Base-by-base conservation (phyloP, 2,329 filamentous ascomycete genomes). In the Pezicula carpinea region DNA sequence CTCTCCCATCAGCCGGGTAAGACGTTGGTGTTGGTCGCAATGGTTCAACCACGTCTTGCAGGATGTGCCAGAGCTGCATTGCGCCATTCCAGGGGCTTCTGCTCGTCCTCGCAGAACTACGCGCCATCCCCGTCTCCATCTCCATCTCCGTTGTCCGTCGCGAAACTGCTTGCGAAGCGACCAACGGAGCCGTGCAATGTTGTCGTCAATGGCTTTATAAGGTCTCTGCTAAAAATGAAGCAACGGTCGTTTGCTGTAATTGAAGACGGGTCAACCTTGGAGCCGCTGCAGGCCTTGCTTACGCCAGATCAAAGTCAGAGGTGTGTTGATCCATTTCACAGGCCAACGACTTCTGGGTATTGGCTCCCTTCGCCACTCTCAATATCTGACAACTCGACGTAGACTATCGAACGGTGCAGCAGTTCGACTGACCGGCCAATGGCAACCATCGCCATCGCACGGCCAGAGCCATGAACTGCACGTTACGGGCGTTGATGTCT, bases 221-320 rank as follows among this genome's bases (percentile, higher is more conserved):
- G 88, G 53, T 92, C 89, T 4, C 83, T 96, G 50, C 80, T 92
- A 52, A 87, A 89, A 65, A 90, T 95, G 73, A 95, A 96, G 65
- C 78, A 78, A 18, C 75, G 86, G 50, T 83, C 86, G 5, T 97
- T 99, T 69, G 85, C 91, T 44, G 80, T 89, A 50, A 74, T 97
- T 44, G 85, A 85, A 10, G 93, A 99, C 72, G 93, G 93, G 38
- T 95, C 90, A 11, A 89, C 87, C 35, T 73, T 88, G 56, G 74
- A 83, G 52, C 75, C 88, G 22, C 66, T 97, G 46, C 93, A 99
- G 70, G 56, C 58, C 41, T 48, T 63, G 5, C 50, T 65, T 23
- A 59, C 53, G 39, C 58, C 56, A 21, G 49, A 53, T 43, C 57
- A 59, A 58, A 50, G 58, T 33, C 42, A 61, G 41, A 57, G 53